Evolutionary conservation across 2,329 filamentous ascomycete species (phyloP).

Genomic region (Daldinia sp.): DNA sequence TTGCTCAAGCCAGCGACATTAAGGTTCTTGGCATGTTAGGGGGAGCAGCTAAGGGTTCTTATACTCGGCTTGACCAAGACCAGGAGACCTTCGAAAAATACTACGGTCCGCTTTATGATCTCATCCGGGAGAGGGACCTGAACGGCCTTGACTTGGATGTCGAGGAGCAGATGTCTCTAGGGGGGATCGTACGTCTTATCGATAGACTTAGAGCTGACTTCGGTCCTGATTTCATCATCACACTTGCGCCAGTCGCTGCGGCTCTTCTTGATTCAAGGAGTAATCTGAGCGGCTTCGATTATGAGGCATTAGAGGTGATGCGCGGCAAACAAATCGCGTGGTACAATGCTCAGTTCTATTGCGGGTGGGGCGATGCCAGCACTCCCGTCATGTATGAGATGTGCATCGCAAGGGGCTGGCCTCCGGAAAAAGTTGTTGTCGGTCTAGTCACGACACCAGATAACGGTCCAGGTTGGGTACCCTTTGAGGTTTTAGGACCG

Average conservation of each 20-base stretch:
- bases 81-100: conserved; percentile 73
- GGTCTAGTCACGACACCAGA: conserved; percentile 80
- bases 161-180: conserved; percentile 77
- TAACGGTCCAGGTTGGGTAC: conserved; percentile 76
- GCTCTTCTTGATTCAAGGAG: conserved; percentile 72
- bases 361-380: conserved; percentile 79
- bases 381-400: conserved; percentile 62
- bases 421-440: conserved; percentile 75
- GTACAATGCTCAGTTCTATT: conserved; percentile 90
- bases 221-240: conserved; percentile 76
- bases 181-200: conserved; percentile 71
- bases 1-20: conserved; percentile 76
- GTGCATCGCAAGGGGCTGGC: conserved; percentile 70
- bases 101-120: conserved; percentile 72
- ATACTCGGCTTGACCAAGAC: conserved; percentile 64
- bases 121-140: conserved; percentile 69
- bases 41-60: conserved; percentile 80
- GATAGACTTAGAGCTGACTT: conserved; percentile 75
- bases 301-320: conserved; percentile 75
- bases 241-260: conserved; percentile 81
- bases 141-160: conserved; percentile 80
- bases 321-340: conserved; percentile 75
- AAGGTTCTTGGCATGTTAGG: conserved; percentile 86
- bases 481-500: conserved; percentile 66
- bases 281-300: conserved; percentile 81